Base-by-base conservation (phyloP, 129 eudicot species). In the Chrysanthemum lavandulifolium region DNA sequence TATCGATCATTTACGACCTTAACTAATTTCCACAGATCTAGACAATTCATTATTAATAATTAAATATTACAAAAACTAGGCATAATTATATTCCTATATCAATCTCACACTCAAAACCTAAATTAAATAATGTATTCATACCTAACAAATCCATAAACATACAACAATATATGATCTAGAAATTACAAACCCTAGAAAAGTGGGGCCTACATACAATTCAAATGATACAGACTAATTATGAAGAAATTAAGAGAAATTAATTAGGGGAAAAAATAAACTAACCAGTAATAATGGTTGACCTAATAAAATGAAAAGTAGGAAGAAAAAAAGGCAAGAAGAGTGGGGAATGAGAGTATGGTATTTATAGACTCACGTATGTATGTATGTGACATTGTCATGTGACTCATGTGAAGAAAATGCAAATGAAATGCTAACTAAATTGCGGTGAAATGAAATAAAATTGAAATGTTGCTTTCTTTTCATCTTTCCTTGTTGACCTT, bases 281-380 rank as follows among this genome's bases (percentile, higher is more conserved):
- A 53, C 40, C 23, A 10, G 33, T 5, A 19, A 49, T 15, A 76
- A 76, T 6, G 80, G 57, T 65, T 23, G n/a, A 62, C 54, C 63
- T 18, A 16, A 19, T 16, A n/a, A 15, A 40, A 40, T 40, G 47
- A 47, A 69, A 68, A 57, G 58, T 16, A 76, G 31, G 54, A 66
- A 61, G 36, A 48, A 18, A 55, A 50, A 68, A 47, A 58, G 80
- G 69, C 75, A 23, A 76, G 74, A 69, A 58, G 74, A 59, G 74
- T 76, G 80, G 65, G 69, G 12, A 59, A 68, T 16, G 69, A 33
- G 75, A 68, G 69, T 15, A 49, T 13, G 63, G 74, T 68, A 67
- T 76, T 67, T 67, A 76, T 76, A 76, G 78, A 36, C 1, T 36
- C 8, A 0, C 45, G 6, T 6, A 36, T 36, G 43, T 29, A 29